These are phyloP conservation scores for Botryosphaeria dothidea DNA, from an alignment of 2,329 filamentous ascomycete species.

Conservation along the genomic window DNA sequence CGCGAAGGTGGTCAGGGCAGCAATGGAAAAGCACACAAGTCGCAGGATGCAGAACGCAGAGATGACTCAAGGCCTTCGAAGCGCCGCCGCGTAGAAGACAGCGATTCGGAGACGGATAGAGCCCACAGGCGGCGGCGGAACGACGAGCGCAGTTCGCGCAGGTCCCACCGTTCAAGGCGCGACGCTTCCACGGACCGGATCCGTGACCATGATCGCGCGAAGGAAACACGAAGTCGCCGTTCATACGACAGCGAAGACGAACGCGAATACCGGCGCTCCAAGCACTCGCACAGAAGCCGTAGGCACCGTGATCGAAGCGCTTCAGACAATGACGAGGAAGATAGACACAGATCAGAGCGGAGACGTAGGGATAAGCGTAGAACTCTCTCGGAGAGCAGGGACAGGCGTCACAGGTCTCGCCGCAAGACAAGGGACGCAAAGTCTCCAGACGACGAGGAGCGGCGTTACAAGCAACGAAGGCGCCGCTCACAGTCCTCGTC, in stretches of 20 bases:
- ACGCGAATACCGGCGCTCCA: constrained; percentile 22
- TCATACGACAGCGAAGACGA: constrained; percentile 22
- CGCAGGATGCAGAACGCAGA: neutral
- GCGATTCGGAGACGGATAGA: constrained; percentile 23
- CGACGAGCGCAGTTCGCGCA: constrained; percentile 23
- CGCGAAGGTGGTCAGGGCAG: constrained; percentile 36
- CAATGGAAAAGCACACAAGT: constrained; percentile 25
- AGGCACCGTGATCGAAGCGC: constrained; percentile 19
- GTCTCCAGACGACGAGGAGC: neutral
- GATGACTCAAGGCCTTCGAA: constrained; percentile 9
- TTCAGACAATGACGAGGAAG: constrained; percentile 13
- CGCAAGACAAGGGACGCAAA: neutral
- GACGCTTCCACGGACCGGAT: constrained; percentile 20
- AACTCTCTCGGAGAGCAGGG: constrained; percentile 6
- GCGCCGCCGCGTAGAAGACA: constrained; percentile 21
- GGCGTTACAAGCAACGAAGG: constrained; percentile 9
- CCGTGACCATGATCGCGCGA: neutral
- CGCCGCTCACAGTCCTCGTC: constrained; percentile 24
- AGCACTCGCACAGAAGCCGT: constrained; percentile 22
- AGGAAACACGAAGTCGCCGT: constrained; percentile 23
- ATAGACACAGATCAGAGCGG: constrained; percentile 18
- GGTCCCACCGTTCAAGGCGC: constrained; percentile 21
- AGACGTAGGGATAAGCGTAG: constrained; percentile 10
- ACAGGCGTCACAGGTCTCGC: constrained; percentile 1
- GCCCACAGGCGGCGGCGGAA: constrained; percentile 26